Conservation (phyloP, 768 basidiomycete species). For the Leccinellum luteum region DNA sequence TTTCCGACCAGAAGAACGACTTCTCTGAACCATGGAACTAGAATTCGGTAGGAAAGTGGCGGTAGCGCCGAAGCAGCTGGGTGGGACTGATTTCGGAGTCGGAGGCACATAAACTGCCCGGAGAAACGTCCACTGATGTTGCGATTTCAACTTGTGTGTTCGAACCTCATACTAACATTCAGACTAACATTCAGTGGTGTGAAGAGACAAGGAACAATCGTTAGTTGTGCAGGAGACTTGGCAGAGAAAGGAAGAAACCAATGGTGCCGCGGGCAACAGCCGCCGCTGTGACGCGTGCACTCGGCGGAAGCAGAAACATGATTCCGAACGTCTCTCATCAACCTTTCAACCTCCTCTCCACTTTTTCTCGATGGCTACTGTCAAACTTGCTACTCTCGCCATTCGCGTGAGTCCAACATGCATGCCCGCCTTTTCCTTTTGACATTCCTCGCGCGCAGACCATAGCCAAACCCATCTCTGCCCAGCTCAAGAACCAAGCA, state of each 20-base stretch:
- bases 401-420: conserved; percentile 55
- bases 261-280: too few relatives aligned
- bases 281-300: too few relatives aligned
- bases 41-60: background rate
- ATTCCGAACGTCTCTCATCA: background rate
- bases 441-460: conserved; percentile 44
- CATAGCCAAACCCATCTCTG: conserved; percentile 79
- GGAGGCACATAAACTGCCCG: background rate
- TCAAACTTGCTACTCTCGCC: conserved; percentile 69
- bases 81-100: too few relatives aligned
- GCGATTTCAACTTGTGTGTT: too few relatives aligned
- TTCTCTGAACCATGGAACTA: too few relatives aligned
- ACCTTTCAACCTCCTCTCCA: background rate
- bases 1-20: too few relatives aligned
- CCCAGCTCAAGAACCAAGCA: conserved; percentile 65
- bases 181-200: too few relatives aligned
- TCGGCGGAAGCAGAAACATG: too few relatives aligned
- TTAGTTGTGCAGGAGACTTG: too few relatives aligned
- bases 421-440: background rate
- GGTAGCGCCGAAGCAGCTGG: background rate
- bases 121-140: background rate
- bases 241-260: too few relatives aligned
- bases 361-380: conserved; percentile 56
- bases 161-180: too few relatives aligned
- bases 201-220: background rate